Conservation (phyloP, 805 yeast genomes). For the Candida namnaoensis region DNA sequence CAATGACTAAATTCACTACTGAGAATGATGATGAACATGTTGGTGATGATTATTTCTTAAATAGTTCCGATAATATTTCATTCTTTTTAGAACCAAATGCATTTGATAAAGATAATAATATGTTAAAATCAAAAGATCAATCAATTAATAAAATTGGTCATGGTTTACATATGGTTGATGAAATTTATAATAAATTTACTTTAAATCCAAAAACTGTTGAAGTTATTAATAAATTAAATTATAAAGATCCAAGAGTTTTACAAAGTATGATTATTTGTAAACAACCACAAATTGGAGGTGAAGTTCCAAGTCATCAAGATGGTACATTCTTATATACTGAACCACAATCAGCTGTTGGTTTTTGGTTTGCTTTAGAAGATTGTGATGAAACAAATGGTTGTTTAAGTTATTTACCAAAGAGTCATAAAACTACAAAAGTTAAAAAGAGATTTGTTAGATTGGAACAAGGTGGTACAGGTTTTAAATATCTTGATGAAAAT, state of each 20-base stretch:
- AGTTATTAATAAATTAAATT: conserved; percentile 44
- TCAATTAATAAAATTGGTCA: conserved; percentile 78
- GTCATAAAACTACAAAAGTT: conserved; percentile 51
- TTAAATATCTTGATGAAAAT: conserved; percentile 26
- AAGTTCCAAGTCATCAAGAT: conserved; percentile 74
- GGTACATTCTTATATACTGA: conserved; percentile 64
- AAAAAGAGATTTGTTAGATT: conserved; percentile 56
- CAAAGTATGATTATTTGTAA: conserved; percentile 78
- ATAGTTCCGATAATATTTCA: conserved; percentile 59
- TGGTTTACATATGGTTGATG: conserved; percentile 54
- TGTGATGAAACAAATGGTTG: conserved; percentile 65
- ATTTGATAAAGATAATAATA: conserved; percentile 40
- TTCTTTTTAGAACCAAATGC: conserved; percentile 71
- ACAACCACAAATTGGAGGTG: conserved; percentile 65
- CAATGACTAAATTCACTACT: conserved; percentile 64
- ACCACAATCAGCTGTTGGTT: conserved; percentile 68
- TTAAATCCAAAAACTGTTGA: conserved; percentile 38
- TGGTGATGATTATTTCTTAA: conserved; percentile 65
- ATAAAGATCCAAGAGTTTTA: conserved; percentile 58
- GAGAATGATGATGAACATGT: conserved; percentile 44
- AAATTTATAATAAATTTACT: conserved; percentile 40
- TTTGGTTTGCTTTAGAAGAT: conserved; percentile 76
- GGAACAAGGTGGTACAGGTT: conserved; percentile 47
- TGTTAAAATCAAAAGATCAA: conserved; percentile 40
- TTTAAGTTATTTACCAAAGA: conserved; percentile 59